Percentiles rank a stretch among this genome's conserved stretches.
Conservation (phyloP, 495 filamentous ascomycete species). For the Thozetella sp. region DNA sequence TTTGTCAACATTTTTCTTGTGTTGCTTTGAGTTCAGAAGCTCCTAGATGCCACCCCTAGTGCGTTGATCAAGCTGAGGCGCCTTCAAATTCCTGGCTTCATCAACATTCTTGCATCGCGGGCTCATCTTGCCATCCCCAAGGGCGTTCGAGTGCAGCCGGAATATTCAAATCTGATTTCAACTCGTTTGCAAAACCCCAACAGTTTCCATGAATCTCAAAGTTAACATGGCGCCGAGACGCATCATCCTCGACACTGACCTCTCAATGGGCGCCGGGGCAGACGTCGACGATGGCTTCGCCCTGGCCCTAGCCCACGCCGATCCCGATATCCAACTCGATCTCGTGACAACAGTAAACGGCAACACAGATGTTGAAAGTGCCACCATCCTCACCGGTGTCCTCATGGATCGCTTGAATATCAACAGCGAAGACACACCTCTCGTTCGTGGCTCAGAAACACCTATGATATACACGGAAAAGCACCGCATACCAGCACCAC, state of each 20-base stretch:
- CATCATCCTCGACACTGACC: slow-evolving; percentile 16
- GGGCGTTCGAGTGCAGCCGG: neutral
- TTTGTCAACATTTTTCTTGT: neutral
- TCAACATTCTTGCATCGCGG: neutral
- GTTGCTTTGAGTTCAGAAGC: neutral
- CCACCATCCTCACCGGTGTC: slow-evolving; percentile 14
- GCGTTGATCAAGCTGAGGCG: neutral
- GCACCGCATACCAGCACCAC: slow-evolving; percentile 1
- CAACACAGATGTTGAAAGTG: slow-evolving; percentile 16
- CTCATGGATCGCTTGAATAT: slow-evolving; percentile 12
- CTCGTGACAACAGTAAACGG: slow-evolving; percentile 15
- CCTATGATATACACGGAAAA: slow-evolving; percentile 12
- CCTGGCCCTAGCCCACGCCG: slow-evolving; percentile 12
- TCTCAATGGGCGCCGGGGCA: slow-evolving; percentile 13
- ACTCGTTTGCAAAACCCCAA: neutral
- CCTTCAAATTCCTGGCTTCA: neutral
- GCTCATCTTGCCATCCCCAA: neutral
- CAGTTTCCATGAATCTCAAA: neutral
- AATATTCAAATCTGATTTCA: neutral
- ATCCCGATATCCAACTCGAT: slow-evolving; percentile 13
- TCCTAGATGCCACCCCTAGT: neutral
- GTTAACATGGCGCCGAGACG: slow-evolving; percentile 8
- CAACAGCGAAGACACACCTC: slow-evolving; percentile 9
- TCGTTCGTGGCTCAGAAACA: slow-evolving; percentile 13
- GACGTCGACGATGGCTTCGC: slow-evolving; percentile 16